Evolutionary conservation across 352 stramenopile genomes (phyloP).

Genomic region (Globisporangium recalcitrans): DNA sequence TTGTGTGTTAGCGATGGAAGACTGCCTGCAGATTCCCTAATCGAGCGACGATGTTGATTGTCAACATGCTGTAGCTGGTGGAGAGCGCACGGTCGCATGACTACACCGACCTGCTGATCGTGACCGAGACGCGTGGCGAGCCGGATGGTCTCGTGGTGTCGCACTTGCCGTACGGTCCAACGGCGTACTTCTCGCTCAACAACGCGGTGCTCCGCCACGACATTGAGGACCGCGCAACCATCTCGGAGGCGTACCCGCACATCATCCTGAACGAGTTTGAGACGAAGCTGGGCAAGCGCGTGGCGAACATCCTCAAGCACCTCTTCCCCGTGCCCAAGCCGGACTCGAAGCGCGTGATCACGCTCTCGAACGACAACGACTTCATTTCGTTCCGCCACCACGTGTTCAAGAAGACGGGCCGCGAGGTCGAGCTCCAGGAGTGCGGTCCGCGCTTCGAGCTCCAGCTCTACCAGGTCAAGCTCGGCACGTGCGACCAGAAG

Average conservation of each 20-base stretch:
- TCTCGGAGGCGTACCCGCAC: constrained; percentile 93
- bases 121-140: constrained; percentile 98
- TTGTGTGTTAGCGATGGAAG: not conserved
- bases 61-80: too few species aligned
- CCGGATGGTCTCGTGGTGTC: constrained; percentile 98
- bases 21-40: not conserved
- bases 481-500: constrained; percentile 98
- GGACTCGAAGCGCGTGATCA: constrained; percentile 96
- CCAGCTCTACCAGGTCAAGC: constrained; percentile 96
- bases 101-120: constrained; percentile 98
- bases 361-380: constrained; percentile 97
- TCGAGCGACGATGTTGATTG: too few species aligned
- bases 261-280: constrained; percentile 98
- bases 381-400: constrained; percentile 99
- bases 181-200: constrained; percentile 97
- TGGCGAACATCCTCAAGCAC: constrained; percentile 98
- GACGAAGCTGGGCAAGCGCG: constrained; percentile 91
- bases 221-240: constrained; percentile 94
- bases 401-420: constrained; percentile 94
- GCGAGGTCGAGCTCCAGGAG: constrained; percentile 94
- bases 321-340: constrained; percentile 97
- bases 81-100: constrained; percentile 94
- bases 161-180: constrained; percentile 98
- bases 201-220: constrained; percentile 98
- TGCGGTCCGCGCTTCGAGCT: constrained; percentile 98